Evolutionary conservation across 2,329 filamentous ascomycete genomes (phyloP).

Genomic region (Alternaria triticimaculans): DNA sequence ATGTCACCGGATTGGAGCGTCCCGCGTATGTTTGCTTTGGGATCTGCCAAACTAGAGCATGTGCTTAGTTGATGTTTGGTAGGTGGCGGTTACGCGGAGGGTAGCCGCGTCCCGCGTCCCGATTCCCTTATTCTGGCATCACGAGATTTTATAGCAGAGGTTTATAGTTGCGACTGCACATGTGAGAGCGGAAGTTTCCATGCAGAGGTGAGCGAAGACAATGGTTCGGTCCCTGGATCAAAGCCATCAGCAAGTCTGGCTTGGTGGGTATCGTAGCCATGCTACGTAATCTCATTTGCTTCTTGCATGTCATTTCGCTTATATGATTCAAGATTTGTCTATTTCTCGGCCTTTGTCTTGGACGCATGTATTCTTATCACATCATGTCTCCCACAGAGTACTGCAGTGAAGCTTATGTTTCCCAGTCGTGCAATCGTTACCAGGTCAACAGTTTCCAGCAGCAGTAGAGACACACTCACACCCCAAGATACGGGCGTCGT

Average conservation of each 20-base stretch:
- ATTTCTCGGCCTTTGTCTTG: background rate
- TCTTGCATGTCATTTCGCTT: background rate
- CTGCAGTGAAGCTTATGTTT: background rate
- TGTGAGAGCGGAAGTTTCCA: background rate
- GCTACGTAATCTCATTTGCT: background rate
- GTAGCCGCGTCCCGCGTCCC: background rate
- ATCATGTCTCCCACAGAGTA: background rate
- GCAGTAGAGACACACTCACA: background rate
- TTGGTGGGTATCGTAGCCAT: background rate
- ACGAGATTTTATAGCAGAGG: background rate
- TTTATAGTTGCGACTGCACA: background rate
- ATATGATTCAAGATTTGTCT: background rate
- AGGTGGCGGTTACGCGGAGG: background rate
- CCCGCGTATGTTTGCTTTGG: background rate
- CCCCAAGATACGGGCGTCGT: background rate
- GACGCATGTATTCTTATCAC: background rate
- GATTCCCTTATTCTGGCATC: background rate
- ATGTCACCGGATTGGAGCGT: background rate
- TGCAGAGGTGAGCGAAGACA: background rate
- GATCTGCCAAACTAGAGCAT: background rate
- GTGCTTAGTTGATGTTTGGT: background rate
- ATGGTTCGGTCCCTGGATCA: background rate
- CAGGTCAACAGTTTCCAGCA: background rate
- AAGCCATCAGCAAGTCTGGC: background rate
- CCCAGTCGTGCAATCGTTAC: background rate